Conservation (phyloP, 805 yeast species). For the Kazachstania martiniae region DNA sequence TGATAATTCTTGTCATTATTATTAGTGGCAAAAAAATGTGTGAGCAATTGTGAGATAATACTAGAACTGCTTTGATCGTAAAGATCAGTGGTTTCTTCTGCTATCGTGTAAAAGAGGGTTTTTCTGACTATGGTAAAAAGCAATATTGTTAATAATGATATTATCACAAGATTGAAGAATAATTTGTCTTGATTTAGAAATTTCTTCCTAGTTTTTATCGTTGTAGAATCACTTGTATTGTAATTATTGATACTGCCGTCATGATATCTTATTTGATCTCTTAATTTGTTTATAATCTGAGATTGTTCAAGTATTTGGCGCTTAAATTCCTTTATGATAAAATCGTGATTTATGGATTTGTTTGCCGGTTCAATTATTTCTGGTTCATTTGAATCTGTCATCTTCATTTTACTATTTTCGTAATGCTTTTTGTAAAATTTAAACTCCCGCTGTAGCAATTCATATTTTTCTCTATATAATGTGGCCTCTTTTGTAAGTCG, state of each 20-base stretch:
- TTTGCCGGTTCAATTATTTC: neutral
- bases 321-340: constrained; percentile 21
- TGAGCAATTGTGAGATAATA: too few species aligned
- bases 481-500: constrained; percentile 10
- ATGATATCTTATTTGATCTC: constrained; percentile 8
- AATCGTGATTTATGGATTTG: constrained; percentile 13
- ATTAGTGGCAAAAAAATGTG: neutral
- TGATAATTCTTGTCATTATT: neutral
- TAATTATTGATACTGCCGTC: neutral
- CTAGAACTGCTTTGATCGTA: too few species aligned
- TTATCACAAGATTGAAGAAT: neutral
- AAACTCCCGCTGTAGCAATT: constrained; percentile 19
- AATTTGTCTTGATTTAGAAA: neutral
- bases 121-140: neutral
- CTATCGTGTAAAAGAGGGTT: neutral
- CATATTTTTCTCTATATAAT: constrained; percentile 19
- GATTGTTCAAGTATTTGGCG: constrained; percentile 23
- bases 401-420: constrained; percentile 1
- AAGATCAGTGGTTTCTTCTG: neutral
- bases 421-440: constrained; percentile 18
- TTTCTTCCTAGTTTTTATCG: neutral
- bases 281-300: constrained; percentile 13
- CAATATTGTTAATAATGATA: neutral
- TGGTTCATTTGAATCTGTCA: neutral
- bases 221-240: neutral